phyloP scores from a whole-genome alignment of 169 alveolate genomes.

The Plasmodium vinckei region DNA sequence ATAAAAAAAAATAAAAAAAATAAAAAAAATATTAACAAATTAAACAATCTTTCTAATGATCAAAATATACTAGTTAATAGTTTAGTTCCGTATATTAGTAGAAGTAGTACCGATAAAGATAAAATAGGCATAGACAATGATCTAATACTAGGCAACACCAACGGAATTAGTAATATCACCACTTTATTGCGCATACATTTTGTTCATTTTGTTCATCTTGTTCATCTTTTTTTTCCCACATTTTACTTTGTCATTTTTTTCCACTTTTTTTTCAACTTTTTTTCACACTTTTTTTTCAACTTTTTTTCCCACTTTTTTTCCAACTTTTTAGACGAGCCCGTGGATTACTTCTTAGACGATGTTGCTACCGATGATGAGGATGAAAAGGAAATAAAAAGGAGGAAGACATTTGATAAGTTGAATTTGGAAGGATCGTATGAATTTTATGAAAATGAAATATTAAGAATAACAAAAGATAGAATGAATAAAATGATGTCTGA shows the following conservation, averaged over 20 bases:
- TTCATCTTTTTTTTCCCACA: too few relatives aligned
- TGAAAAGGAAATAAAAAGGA: constrained; percentile 37
- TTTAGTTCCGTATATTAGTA: constrained; percentile 34
- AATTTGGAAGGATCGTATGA: constrained; percentile 62
- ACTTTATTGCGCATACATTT: too few relatives aligned
- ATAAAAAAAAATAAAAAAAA: too few relatives aligned
- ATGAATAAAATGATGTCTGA: constrained; percentile 70
- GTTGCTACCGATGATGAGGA: constrained; percentile 53
- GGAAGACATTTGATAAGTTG: constrained; percentile 43
- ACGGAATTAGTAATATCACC: too few relatives aligned
- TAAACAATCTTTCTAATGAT: too few relatives aligned
- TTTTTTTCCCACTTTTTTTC: not conserved
- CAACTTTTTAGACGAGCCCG: constrained; percentile 56
- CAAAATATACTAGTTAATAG: constrained; percentile 3
- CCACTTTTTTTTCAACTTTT: not conserved
- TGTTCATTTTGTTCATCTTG: not conserved
- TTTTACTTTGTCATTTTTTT: not conserved
- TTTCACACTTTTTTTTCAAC: not conserved
- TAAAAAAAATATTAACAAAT: too few relatives aligned
- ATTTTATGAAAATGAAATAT: constrained; percentile 57
- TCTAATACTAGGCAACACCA: not conserved
- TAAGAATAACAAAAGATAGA: constrained; percentile 44
- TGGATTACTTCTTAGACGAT: constrained; percentile 56
- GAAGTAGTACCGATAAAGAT: constrained; percentile 4
- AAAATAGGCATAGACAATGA: constrained; percentile 9